Percentiles rank a stretch among this genome's conserved stretches.
Evolutionary conservation across 2,329 filamentous ascomycete species (phyloP).

Genomic region (Tolypocladium amazonense): DNA sequence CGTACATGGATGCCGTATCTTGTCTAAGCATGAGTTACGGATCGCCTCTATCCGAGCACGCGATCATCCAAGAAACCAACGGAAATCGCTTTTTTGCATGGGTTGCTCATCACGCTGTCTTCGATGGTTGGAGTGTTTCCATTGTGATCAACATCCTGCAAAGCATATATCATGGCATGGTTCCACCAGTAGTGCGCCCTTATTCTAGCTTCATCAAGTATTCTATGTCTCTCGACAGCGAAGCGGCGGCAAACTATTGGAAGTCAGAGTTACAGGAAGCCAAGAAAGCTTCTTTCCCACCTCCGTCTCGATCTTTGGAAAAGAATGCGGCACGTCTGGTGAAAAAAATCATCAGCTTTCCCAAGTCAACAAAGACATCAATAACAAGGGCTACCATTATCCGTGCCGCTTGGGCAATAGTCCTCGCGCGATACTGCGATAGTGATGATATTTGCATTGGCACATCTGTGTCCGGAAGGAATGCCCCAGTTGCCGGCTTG

Average conservation of each 20-base stretch:
- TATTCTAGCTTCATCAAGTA: constrained; percentile 7
- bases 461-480: constrained; percentile 15
- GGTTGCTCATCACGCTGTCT: constrained; percentile 12
- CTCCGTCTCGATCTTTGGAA: not conserved
- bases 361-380: not conserved
- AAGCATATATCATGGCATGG: constrained; percentile 1
- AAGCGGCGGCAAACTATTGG: not conserved
- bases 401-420: constrained; percentile 14
- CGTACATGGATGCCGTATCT: not conserved
- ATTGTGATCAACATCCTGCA: not conserved
- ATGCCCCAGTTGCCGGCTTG: constrained; percentile 13
- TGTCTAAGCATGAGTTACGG: not conserved
- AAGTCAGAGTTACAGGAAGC: not conserved
- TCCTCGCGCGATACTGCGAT: constrained; percentile 10
- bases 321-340: not conserved
- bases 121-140: constrained; percentile 10
- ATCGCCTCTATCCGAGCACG: not conserved
- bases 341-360: not conserved
- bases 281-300: constrained; percentile 3
- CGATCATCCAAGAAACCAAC: not conserved
- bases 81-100: constrained; percentile 6
- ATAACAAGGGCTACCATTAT: constrained; percentile 10
- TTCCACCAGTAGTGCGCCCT: not conserved
- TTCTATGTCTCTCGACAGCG: not conserved
- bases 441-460: constrained; percentile 14